Base-by-base conservation (phyloP, 345 rosid genomes). In the Populus davidiana region DNA sequence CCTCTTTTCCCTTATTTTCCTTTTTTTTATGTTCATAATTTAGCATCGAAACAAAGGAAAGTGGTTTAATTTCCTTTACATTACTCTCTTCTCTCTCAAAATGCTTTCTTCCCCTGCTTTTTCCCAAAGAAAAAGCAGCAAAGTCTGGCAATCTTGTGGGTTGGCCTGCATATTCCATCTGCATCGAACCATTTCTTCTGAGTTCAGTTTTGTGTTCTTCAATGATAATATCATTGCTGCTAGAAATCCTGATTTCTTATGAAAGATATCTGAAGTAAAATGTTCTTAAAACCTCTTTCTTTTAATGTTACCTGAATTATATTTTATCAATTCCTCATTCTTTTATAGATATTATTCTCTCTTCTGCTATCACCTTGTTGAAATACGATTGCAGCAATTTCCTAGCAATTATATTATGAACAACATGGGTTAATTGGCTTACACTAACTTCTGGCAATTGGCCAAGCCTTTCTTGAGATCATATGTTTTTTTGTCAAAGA, bases 401-500 rank as follows among this genome's bases (percentile, higher is more conserved):
- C 54, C 67, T 50, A 27, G 27, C 25, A 59, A 75, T 71, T 43
- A 14, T 66, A 50, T 25, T 21, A 64, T 39, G 49, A 17, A 21
- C 43, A 56, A 38, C 47, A n/a, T 69, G 31, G 56, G 59, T 77
- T 78, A 75, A 72, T 67, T 50, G 84, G 36, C 4, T 6, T 73
- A 27, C 31, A 56, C 39, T 43, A 21, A 27, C 16, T 52, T 80
- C 72, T 77, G 81, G 79, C 96, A 95, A 98, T 92, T 91, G 36
- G 85, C 83, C 67, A 93, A 92, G 91, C 99, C 99, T 21, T 76
- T 90, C 80, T 25, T 92, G 78, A 91, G 87, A 82, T 86, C 90
- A 18, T 92, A 92, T 71, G 25, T 25, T 25, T 25, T 25, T 25
- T 25, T 25, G 25, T 25, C 25, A 25, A 25, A 25, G 25, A 25